phyloP scores from a whole-genome alignment of 148 eudicot species.

The Dysphania ambrosioides region DNA sequence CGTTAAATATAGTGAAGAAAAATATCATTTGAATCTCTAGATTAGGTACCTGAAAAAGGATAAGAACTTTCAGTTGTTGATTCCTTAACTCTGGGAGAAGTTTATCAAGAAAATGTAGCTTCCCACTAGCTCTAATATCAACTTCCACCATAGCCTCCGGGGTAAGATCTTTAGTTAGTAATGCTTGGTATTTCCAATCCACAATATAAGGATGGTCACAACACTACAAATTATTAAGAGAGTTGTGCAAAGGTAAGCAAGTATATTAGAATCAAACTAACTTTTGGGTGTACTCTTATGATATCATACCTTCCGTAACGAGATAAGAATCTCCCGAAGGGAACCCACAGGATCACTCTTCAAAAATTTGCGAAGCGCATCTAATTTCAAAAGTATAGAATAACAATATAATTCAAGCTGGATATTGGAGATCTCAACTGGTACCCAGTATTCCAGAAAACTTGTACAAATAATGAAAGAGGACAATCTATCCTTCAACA shows the following conservation, averaged over 20 bases:
- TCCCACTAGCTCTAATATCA: constrained; percentile 66
- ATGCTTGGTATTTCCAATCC: constrained; percentile 38
- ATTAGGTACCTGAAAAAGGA: constrained; percentile 64
- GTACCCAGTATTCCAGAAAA: constrained; percentile 76
- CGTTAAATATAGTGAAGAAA: not conserved
- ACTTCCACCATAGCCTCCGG: constrained; percentile 37
- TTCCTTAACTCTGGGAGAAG: constrained; percentile 46
- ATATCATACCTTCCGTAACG: constrained; percentile 56
- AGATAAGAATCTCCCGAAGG: constrained; percentile 50
- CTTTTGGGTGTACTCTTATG: not conserved
- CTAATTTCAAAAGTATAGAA: constrained; percentile 42
- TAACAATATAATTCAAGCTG: constrained; percentile 76
- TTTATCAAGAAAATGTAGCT: constrained; percentile 61
- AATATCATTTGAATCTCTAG: not conserved
- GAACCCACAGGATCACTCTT: constrained; percentile 39
- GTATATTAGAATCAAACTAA: not conserved
- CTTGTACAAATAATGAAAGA: constrained; percentile 38
- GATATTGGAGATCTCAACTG: constrained; percentile 61
- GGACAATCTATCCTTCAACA: constrained; percentile 48
- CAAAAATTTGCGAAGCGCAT: constrained; percentile 39
- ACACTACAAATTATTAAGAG: constrained; percentile 46
- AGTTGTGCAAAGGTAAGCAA: not conserved
- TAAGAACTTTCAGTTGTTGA: constrained; percentile 49
- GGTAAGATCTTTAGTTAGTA: constrained; percentile 28
- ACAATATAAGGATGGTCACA: constrained; percentile 83